Base-by-base conservation (phyloP, 2,329 filamentous ascomycete genomes). In the Neurospora crassa region DNA sequence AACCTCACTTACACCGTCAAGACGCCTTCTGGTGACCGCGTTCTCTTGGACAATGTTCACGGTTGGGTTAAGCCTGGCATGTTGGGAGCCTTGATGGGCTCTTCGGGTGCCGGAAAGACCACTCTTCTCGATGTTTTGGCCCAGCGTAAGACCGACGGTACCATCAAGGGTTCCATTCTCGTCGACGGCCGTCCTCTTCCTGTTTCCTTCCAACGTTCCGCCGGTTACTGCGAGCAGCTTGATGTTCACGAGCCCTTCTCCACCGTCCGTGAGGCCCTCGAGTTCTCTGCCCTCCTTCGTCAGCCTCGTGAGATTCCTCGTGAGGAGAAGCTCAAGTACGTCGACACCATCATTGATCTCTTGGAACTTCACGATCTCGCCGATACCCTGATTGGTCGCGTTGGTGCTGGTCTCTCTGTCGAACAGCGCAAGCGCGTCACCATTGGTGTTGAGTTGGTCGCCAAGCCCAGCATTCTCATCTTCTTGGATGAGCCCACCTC, bases 41-140 rank as follows among this genome's bases (percentile, higher is more conserved):
- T 87, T 14, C 88, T 97, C 71, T 83, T 97, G 8, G 89, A 96
- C 74, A 87, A 95, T 71, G 91, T 96, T 0, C 89, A 94, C 74
- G 93, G 93, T 2, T 96, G 91, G 89, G 91, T 94, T 70, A 92
- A 93, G 79, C 92, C 92, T 1, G 92, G 92, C 67, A 93, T 90
- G 74, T 80, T 94, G 24, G 92, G 90, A 2, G 92, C 91, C 5
- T 83, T 95, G n/a, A 92, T 94, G 92, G 90, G 92, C 76, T 88
- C 91, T 2, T 92, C 90, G 12, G 92, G 92, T 74, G 93, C 93
- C 18, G 93, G 93, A 69, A 96, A 96, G 81, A 96, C 93, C 0
- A 96, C 93, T 0, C 85, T 97, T 2, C 83, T 96, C 7, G 93
- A 96, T 79, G 91, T 93, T 2, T 85, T 97, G 41, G 93, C 93